Percentiles rank a stretch among this genome's conserved stretches.
Conservation (phyloP, 2,329 filamentous ascomycete genomes). For the Akanthomyces dipterigenus region DNA sequence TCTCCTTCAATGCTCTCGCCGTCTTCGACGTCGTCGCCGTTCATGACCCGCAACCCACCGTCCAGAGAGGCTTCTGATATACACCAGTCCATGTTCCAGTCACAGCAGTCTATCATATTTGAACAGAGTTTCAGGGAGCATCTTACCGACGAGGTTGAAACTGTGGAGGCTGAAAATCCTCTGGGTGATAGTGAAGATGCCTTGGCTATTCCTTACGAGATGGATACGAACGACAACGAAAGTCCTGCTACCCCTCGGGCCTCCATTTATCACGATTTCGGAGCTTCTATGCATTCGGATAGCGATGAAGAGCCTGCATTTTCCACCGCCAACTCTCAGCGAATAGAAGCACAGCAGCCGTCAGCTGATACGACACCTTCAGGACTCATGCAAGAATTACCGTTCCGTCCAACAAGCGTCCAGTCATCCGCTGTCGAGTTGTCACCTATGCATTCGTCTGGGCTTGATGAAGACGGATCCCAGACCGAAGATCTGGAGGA, state of each 20-base stretch:
- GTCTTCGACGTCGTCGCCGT: conserved; percentile 45
- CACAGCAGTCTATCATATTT: conserved; percentile 14
- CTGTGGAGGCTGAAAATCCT: conserved; percentile 19
- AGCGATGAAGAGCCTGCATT: conserved; percentile 23
- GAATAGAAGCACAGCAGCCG: not conserved
- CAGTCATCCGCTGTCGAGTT: conserved; percentile 3
- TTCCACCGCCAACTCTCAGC: not conserved
- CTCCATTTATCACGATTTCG: conserved; percentile 36
- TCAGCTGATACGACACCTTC: not conserved
- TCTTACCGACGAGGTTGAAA: conserved; percentile 17
- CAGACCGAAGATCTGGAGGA: conserved; percentile 45
- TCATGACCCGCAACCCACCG: conserved; percentile 32
- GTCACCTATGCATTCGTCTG: not conserved
- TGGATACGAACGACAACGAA: conserved; percentile 32
- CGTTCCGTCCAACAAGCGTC: conserved; percentile 16
- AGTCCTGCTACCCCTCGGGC: conserved; percentile 48
- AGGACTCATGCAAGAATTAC: conserved; percentile 13
- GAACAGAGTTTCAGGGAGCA: conserved; percentile 17
- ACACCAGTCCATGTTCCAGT: conserved; percentile 19
- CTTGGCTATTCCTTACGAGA: conserved; percentile 49
- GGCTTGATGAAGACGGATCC: not conserved
- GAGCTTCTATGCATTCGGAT: conserved; percentile 12
- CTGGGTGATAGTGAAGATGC: conserved; percentile 48
- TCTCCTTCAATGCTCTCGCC: conserved; percentile 45
- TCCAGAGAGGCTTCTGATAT: conserved; percentile 21